A percentile compares a stretch with the other conserved stretches of the same genome.
Conservation (phyloP, 768 basidiomycete species). For the Macrolepiota albuminosa region DNA sequence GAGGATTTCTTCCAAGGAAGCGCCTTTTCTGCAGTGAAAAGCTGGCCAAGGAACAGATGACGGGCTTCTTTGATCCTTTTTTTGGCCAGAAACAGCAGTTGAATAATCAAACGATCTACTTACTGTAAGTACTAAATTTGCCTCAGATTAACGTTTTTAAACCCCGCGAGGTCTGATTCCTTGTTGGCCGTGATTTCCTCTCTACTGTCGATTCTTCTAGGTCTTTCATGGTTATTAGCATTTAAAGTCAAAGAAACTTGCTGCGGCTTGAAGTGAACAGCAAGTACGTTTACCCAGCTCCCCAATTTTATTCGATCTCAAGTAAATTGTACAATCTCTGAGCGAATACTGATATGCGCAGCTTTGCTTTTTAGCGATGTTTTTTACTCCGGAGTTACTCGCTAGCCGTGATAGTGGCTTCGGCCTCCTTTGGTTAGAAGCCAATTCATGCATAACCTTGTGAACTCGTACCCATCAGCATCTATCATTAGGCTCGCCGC, state of each 20-base stretch:
- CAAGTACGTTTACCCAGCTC: background rate
- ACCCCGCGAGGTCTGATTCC: background rate
- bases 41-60: too few relatives aligned
- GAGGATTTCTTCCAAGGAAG: too few relatives aligned
- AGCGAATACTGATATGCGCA: background rate
- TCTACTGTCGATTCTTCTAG: background rate
- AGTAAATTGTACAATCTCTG: background rate
- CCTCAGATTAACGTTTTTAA: background rate
- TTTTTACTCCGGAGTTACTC: conserved; percentile 80
- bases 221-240: background rate
- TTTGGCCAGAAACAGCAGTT: too few relatives aligned
- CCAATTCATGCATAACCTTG: background rate
- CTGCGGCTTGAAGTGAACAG: background rate
- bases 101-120: too few relatives aligned
- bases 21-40: too few relatives aligned
- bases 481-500: conserved; percentile 72
- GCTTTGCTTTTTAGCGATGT: conserved; percentile 48
- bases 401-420: conserved; percentile 83
- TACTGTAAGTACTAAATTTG: too few relatives aligned
- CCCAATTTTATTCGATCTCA: background rate
- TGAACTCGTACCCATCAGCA: background rate
- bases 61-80: too few relatives aligned
- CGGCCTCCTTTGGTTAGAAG: conserved; percentile 72
- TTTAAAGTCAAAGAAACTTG: background rate
- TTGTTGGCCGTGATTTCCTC: background rate